A percentile compares a stretch with the other conserved stretches of the same genome.
Conservation (phyloP, 2,329 filamentous ascomycete species). For the Trichoderma hamatum region DNA sequence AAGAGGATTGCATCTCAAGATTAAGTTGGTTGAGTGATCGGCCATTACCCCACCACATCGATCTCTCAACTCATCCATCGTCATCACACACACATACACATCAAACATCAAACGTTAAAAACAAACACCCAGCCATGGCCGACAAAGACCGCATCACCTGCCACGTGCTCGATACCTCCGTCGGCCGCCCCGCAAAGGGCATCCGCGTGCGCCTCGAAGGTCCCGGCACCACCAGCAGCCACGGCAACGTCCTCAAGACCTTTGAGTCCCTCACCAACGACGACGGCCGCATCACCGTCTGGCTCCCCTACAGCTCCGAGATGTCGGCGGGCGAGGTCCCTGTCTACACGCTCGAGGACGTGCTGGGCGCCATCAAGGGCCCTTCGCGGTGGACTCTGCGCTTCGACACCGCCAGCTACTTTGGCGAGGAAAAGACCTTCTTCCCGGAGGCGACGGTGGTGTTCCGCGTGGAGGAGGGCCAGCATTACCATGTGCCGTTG, state of each 20-base stretch:
- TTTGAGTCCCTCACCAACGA: conserved; percentile 73
- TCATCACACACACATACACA: neutral
- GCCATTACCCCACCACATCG: neutral
- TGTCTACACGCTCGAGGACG: conserved; percentile 60
- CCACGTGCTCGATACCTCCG: conserved; percentile 82
- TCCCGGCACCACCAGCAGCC: conserved; percentile 29
- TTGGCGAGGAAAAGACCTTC: conserved; percentile 63
- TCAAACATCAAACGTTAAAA: neutral
- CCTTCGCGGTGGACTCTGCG: conserved; percentile 66
- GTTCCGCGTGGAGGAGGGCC: conserved; percentile 56
- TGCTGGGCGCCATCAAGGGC: conserved; percentile 49
- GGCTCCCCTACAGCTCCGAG: conserved; percentile 62
- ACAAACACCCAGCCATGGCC: conserved; percentile 8
- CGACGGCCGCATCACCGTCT: conserved; percentile 73
- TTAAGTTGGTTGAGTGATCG: neutral
- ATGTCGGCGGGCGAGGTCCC: conserved; percentile 58
- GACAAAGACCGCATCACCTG: conserved; percentile 74
- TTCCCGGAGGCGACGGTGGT: conserved; percentile 62
- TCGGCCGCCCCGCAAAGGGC: conserved; percentile 67
- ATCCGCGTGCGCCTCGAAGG: conserved; percentile 69
- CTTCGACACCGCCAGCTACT: conserved; percentile 75
- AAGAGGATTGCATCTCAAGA: neutral
- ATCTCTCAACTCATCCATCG: neutral
- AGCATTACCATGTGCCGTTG: conserved; percentile 80
- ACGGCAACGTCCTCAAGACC: conserved; percentile 46